A percentile compares a stretch with the other conserved stretches of the same genome.
Evolutionary conservation across 352 stramenopile genomes (phyloP).

Genomic region (Phytophthora podocarpi): DNA sequence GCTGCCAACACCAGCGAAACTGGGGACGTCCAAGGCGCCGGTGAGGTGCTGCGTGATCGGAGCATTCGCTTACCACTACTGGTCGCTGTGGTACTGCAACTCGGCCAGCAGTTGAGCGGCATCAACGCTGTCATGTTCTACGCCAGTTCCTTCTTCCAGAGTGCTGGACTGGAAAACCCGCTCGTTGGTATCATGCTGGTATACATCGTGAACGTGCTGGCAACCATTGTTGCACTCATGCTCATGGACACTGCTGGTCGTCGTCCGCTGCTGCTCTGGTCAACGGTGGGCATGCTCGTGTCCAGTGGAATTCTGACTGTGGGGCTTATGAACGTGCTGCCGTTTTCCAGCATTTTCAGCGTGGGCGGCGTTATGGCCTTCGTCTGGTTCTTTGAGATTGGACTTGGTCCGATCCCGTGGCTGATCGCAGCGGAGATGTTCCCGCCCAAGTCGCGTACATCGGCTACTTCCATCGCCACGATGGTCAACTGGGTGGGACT

Average conservation of each 20-base stretch:
- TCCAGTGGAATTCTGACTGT: constrained; percentile 65
- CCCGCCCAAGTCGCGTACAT: constrained; percentile 90
- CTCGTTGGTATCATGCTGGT: constrained; percentile 66
- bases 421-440: constrained; percentile 97
- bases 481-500: constrained; percentile 96
- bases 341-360: constrained; percentile 50
- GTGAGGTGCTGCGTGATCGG: constrained; percentile 52
- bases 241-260: constrained; percentile 75
- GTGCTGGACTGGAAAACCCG: constrained; percentile 61
- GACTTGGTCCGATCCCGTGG: constrained; percentile 93
- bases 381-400: constrained; percentile 78
- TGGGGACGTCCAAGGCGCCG: constrained; percentile 51
- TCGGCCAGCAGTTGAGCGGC: constrained; percentile 71
- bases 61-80: constrained; percentile 62
- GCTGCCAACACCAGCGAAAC: constrained; percentile 64
- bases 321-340: constrained; percentile 57
- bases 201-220: constrained; percentile 70
- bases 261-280: constrained; percentile 69
- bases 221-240: constrained; percentile 69
- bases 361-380: constrained; percentile 75
- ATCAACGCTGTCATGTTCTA: constrained; percentile 88
- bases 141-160: constrained; percentile 74
- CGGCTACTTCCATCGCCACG: constrained; percentile 89
- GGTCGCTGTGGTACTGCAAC: constrained; percentile 67
- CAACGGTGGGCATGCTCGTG: constrained; percentile 63